Conservation (phyloP, 2,329 filamentous ascomycete genomes). For the Fusarium sp. region DNA sequence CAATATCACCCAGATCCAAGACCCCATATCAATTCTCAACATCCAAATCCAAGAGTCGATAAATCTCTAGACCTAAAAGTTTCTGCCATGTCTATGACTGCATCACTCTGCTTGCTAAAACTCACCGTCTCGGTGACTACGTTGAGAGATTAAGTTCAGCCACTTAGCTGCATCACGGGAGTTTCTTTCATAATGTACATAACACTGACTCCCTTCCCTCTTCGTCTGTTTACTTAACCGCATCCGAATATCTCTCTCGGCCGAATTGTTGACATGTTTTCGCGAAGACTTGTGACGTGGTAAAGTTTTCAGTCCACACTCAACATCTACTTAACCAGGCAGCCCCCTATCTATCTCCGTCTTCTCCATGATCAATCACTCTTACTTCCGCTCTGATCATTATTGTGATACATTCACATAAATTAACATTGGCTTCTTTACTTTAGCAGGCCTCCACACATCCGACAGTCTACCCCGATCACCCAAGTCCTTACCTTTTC, state of each 20-base stretch:
- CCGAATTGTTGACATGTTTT: not conserved
- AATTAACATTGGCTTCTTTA: not conserved
- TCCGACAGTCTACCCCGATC: no score
- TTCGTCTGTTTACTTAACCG: not conserved
- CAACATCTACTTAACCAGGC: not conserved
- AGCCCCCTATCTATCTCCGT: no score
- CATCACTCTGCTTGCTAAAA: not conserved
- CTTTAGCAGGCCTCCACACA: not conserved
- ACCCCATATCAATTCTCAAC: not conserved
- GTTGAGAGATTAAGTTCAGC: not conserved
- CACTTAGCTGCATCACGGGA: not conserved
- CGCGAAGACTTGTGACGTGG: not conserved
- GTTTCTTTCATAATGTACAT: not conserved
- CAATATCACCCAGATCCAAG: not conserved
- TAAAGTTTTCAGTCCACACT: not conserved
- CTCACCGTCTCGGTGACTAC: not conserved
- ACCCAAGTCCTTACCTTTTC: no score
- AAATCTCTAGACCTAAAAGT: not conserved
- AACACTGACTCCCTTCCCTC: not conserved
- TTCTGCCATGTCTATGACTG: not conserved
- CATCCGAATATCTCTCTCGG: not conserved
- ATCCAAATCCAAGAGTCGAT: not conserved
- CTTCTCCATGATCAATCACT: not conserved
- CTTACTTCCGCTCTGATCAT: not conserved
- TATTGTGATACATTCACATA: not conserved